Base-by-base conservation (phyloP, 805 yeast genomes). In the Candida insectorum region DNA sequence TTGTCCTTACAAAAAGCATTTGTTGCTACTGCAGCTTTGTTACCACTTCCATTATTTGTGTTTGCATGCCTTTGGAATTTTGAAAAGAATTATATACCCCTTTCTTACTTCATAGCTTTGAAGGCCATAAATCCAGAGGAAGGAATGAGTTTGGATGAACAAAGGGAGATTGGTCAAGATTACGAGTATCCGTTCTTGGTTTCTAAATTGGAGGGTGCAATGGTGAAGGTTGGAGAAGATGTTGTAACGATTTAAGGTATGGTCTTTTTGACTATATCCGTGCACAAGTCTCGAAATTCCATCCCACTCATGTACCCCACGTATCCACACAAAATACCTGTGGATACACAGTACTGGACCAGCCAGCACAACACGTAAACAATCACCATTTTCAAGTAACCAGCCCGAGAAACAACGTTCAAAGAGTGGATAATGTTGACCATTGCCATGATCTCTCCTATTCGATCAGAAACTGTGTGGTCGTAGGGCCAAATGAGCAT, bases 401-500 rank as follows among this genome's bases (percentile, higher is more conserved):
- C 36, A 11, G 30, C 28, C n/a, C n/a, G n/a, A n/a, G n/a, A 54
- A 23, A 48, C 41, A 39, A 48, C 32, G 24, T 45, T 45, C 25
- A 59, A 31, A 0, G 88, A 79, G 49, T 86, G 95, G 5, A 81
- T 58, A n/a, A 77, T 65, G 41, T 76, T 81, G 32, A 81, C 54
- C 27, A 71, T 71, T 0, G 84, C 81, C 3, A 81, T 72, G n/a
- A n/a, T n/a, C n/a, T n/a, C n/a, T n/a, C n/a, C n/a, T n/a, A n/a
- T n/a, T n/a, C n/a, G n/a, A n/a, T n/a, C n/a, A n/a, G n/a, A n/a
- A n/a, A n/a, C n/a, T n/a, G n/a, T n/a, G n/a, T 51, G 51, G 51
- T 93, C 96, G 51, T 93, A 93, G 0, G 95, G 93, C 99, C 99
- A 93, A 22, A 93, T 91, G 20, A 93, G 66, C 89, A 91, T 91